Evolutionary conservation across 2,329 filamentous ascomycete species (phyloP), one percentile per base, ranked within the genome.

Genomic region (Cryoendolithus antarcticus): DNA sequence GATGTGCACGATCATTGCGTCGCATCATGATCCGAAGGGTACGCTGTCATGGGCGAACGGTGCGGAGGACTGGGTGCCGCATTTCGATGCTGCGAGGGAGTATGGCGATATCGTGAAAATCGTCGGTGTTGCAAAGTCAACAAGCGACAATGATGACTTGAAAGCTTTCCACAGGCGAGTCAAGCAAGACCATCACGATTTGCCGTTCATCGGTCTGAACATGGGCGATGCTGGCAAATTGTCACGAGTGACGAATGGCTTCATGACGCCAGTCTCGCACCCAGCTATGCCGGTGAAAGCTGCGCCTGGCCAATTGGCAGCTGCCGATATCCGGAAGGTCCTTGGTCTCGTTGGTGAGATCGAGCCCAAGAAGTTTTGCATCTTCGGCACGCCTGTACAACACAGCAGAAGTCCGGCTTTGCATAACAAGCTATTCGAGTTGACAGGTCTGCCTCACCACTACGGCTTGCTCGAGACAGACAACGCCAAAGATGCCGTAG

Each of bases 61-160:
- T n/a, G 52, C 47, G 6, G 50, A 48, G 21, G 85, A 84, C 0
- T 98, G 91, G 89, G 78, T 91, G 40, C 73, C 80, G 21, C 80
- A 78, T 62, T 96, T 93, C 69, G 95, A 95, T 62, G 78, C 77
- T 54, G 89, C 89, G 10, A 66, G 95, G 9, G 82, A 91, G 56
- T 84, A 85, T 52, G 91, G 89, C 35, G 86, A 96, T 55, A 71
- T 96, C 42, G 86, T 98, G 64, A 98, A 98, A 65, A 77, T 98
- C 30, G 80, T 96, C 5, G 91, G 91, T 31, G 70, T 82, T 40
- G 89, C 89, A 1, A 75, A 71, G 40, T 72, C 62, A 11, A 67
- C 89, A 33, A 77, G 86, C 44, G 88, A 96, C 62, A 98, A 98
- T 59, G 91, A 84, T 55, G 77, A 82, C 31, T 72, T 96, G 24